A percentile compares a stretch with the other conserved stretches of the same genome.
These are phyloP conservation scores for Adenanthera pavonina DNA, from an alignment of 306 rosid genomes.

Conservation along the genomic window DNA sequence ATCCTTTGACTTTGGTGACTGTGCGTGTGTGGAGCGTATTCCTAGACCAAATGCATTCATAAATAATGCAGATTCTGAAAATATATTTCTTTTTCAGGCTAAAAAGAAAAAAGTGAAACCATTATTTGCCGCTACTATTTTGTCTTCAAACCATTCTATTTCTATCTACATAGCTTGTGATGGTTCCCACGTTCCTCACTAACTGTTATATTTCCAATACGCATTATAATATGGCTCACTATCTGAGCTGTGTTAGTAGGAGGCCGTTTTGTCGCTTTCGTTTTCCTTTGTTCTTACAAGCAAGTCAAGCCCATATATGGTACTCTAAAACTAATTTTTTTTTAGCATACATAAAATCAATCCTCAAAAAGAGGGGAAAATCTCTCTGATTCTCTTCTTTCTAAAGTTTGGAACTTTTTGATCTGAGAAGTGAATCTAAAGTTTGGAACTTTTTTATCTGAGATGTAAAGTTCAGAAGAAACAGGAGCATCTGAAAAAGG, in stretches of 20 bases:
- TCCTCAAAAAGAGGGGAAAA: slow-evolving; percentile 10
- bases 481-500: slow-evolving; percentile 24
- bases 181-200: slow-evolving; percentile 38
- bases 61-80: background rate
- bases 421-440: slow-evolving; percentile 19
- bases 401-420: background rate
- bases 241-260: slow-evolving; percentile 54
- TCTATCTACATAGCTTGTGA: background rate
- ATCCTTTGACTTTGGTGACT: background rate
- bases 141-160: background rate
- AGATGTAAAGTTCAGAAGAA: slow-evolving; percentile 16
- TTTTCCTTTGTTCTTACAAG: background rate
- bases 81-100: background rate
- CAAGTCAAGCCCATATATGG: slow-evolving; percentile 40
- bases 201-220: background rate
- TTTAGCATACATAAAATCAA: slow-evolving; percentile 14
- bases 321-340: slow-evolving; percentile 28
- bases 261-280: slow-evolving; percentile 47
- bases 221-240: slow-evolving; percentile 16
- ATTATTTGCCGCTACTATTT: background rate
- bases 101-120: background rate
- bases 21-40: background rate
- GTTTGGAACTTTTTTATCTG: slow-evolving; percentile 2
- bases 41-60: background rate
- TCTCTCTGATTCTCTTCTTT: background rate